Conservation (phyloP, 164 flowering plant species). For the Aristolochia fimbriata region DNA sequence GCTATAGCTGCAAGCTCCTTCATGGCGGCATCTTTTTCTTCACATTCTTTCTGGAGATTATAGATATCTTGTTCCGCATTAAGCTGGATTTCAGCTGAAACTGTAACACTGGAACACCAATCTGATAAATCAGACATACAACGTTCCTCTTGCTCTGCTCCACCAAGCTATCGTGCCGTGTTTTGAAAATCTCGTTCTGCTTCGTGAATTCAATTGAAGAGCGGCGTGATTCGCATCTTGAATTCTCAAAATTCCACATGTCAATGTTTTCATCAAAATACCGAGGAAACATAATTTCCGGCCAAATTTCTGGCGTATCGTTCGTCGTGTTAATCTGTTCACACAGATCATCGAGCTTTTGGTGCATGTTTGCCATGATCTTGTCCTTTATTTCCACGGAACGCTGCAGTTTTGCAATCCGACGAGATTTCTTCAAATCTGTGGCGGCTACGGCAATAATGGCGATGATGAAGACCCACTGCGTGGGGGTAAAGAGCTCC, state of each 20-base stretch:
- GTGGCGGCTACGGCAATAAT: constrained; percentile 55
- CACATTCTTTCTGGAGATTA: constrained; percentile 55
- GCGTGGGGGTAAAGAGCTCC: constrained; percentile 79
- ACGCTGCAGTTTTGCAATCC: constrained; percentile 33
- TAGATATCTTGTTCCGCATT: constrained; percentile 52
- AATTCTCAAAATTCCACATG: constrained; percentile 14
- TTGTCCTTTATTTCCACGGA: constrained; percentile 79
- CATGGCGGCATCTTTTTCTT: constrained; percentile 65
- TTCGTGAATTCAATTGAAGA: constrained; percentile 13
- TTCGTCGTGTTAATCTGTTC: constrained; percentile 44
- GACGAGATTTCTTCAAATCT: constrained; percentile 37
- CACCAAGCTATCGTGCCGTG: constrained; percentile 7
- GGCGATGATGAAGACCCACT: constrained; percentile 65
- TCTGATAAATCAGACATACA: constrained; percentile 93
- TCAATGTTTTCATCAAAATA: constrained; percentile 11
- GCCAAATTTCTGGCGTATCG: constrained; percentile 22
- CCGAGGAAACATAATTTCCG: constrained; percentile 7
- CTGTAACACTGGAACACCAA: constrained; percentile 74
- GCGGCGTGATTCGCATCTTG: constrained; percentile 25
- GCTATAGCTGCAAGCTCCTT: constrained; percentile 40
- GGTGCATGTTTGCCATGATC: constrained; percentile 66
- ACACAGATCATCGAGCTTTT: constrained; percentile 69
- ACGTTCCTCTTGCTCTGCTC: constrained; percentile 72
- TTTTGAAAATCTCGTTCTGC: constrained; percentile 37
- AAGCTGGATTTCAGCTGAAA: constrained; percentile 57